Conservation (phyloP, 176 grass and related monocot species). For the Pharus latifolius region DNA sequence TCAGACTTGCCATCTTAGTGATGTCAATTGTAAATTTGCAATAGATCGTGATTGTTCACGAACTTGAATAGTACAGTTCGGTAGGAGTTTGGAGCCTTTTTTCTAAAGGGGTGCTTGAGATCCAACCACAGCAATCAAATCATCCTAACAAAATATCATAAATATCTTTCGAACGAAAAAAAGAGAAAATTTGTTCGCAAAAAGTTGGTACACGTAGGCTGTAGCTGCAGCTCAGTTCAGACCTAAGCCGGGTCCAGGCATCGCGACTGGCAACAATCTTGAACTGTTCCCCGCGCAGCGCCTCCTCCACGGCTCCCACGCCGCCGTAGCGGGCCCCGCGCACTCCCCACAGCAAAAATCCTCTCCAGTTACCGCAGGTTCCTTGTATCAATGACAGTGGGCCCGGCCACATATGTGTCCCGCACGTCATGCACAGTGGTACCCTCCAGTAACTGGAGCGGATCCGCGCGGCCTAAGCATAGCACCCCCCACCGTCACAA, state of each 20-base stretch:
- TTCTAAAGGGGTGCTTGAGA: too few species aligned
- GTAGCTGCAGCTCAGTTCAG: too few species aligned
- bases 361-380: too few species aligned
- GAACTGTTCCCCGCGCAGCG: constrained; percentile 1
- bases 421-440: not conserved
- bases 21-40: not conserved
- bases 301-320: not conserved
- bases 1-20: not conserved
- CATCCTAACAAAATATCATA: too few species aligned
- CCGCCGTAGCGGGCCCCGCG: not conserved
- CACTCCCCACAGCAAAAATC: not conserved
- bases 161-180: too few species aligned
- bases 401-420: not conserved
- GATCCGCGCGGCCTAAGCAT: constrained; percentile 7
- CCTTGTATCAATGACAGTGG: not conserved
- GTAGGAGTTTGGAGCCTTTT: too few species aligned
- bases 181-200: too few species aligned
- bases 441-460: not conserved
- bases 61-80: too few species aligned
- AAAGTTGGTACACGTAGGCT: too few species aligned
- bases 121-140: too few species aligned
- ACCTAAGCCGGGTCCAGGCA: too few species aligned
- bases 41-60: too few species aligned
- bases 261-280: constrained; percentile 13
- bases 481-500: constrained; percentile 12